Conservation (phyloP, 1,139 yeast species). For the Geotrichum europaeum region DNA sequence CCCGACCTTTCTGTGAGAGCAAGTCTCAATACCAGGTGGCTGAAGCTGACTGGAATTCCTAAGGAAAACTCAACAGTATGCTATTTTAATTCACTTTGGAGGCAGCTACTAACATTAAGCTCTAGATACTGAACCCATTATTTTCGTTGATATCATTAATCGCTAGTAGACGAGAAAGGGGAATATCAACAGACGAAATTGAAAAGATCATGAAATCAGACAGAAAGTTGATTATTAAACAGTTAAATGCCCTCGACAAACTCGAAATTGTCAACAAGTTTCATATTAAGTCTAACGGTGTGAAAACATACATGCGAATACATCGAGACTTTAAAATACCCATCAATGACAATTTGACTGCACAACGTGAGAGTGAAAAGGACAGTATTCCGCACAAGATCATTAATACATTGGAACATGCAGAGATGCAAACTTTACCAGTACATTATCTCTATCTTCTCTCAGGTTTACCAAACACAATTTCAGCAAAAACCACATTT, state of each 20-base stretch:
- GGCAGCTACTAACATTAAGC: neutral
- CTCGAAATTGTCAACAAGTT: conserved; percentile 5
- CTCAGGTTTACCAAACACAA: conserved; percentile 2
- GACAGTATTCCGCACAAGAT: neutral
- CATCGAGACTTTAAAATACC: neutral
- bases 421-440: neutral
- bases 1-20: neutral
- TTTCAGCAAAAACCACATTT: conserved; percentile 2
- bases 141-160: neutral
- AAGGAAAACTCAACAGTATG: neutral
- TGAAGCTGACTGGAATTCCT: neutral
- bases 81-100: neutral
- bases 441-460: conserved; percentile 1
- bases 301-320: neutral
- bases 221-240: neutral
- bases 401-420: neutral
- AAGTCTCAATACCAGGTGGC: conserved; percentile 3
- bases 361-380: neutral
- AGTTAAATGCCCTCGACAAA: conserved; percentile 9
- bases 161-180: conserved; percentile 3
- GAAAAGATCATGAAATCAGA: neutral
- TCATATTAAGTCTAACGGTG: neutral
- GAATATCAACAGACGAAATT: conserved; percentile 8
- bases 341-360: neutral
- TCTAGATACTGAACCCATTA: neutral